Conservation (phyloP, 2,329 filamentous ascomycete genomes). For the Elsinoe perseae region DNA sequence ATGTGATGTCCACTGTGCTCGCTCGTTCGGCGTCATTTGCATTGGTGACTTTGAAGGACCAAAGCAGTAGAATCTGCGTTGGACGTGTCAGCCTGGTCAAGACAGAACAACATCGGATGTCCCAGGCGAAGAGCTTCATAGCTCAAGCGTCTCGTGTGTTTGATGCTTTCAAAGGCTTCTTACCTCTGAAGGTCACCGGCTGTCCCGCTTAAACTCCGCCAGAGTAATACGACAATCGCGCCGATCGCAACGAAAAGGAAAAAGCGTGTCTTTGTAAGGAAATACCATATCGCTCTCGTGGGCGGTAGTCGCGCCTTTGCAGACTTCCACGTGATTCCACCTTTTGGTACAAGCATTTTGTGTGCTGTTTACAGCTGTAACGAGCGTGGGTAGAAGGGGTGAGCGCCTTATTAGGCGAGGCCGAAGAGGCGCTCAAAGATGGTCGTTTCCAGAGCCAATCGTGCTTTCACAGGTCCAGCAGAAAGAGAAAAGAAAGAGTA, state of each 20-base stretch:
- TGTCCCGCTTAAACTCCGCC: constrained; percentile 73
- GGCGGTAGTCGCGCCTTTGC: constrained; percentile 72
- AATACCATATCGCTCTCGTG: constrained; percentile 53
- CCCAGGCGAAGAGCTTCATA: background rate
- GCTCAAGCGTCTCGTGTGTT: background rate
- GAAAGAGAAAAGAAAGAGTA: background rate
- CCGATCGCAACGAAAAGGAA: constrained; percentile 64
- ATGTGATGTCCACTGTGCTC: constrained; percentile 80
- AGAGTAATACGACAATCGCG: constrained; percentile 70
- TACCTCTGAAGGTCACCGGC: constrained; percentile 89
- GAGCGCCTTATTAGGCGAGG: constrained; percentile 14
- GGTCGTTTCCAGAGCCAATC: background rate
- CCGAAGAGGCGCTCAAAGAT: constrained; percentile 6
- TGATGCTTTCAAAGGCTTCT: constrained; percentile 22
- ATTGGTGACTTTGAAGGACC: constrained; percentile 92
- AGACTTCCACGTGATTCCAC: constrained; percentile 86
- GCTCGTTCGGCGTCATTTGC: constrained; percentile 88
- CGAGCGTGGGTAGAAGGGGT: constrained; percentile 2
- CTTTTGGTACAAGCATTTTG: constrained; percentile 81
- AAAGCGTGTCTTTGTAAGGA: constrained; percentile 70
- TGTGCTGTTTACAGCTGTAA: constrained; percentile 5
- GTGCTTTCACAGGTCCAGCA: background rate
- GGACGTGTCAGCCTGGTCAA: constrained; percentile 20
- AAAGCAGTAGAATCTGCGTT: constrained; percentile 89
- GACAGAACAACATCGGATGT: background rate